These are phyloP conservation scores for Kondoa malvinella DNA, from an alignment of 768 basidiomycete genomes.

Conservation along the genomic window DNA sequence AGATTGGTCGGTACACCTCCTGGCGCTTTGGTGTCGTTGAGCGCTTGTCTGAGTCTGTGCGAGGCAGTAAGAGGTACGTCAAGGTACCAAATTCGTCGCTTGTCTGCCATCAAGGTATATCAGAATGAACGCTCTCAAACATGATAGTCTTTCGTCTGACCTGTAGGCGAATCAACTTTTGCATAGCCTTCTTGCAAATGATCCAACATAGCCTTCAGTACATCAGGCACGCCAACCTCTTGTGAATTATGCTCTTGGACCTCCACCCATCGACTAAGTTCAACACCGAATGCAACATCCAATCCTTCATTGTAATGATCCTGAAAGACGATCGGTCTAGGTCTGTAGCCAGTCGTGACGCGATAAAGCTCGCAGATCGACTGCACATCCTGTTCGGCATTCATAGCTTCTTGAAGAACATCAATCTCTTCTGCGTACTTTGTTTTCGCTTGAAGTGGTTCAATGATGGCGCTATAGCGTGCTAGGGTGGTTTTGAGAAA, in stretches of 20 bases:
- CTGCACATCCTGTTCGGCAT: slow-evolving; percentile 14
- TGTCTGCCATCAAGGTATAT: slow-evolving; percentile 10
- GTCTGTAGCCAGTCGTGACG: slow-evolving; percentile 13
- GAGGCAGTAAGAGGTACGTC: slow-evolving; percentile 14
- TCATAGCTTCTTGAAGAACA: slow-evolving; percentile 13
- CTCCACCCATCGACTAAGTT: slow-evolving; percentile 12
- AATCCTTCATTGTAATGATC: slow-evolving; percentile 13
- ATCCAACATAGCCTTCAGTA: slow-evolving; percentile 5
- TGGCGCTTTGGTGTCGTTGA: slow-evolving; percentile 6
- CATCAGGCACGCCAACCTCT: slow-evolving; percentile 8
- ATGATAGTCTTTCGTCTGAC: slow-evolving; percentile 1
- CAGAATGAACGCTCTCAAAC: background rate
- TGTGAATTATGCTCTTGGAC: background rate
- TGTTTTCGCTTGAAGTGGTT: slow-evolving; percentile 3
- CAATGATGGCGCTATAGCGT: slow-evolving; percentile 8
- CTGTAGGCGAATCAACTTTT: slow-evolving; percentile 9
- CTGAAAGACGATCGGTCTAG: slow-evolving; percentile 9
- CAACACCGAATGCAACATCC: slow-evolving; percentile 15
- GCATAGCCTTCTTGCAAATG: slow-evolving; percentile 13
- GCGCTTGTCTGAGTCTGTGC: slow-evolving; percentile 10
- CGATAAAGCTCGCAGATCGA: slow-evolving; percentile 18
- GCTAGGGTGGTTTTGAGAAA: slow-evolving; percentile 13
- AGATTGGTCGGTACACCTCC: slow-evolving; percentile 29
- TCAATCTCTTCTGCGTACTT: slow-evolving; percentile 7
- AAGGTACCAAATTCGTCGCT: slow-evolving; percentile 16